Conservation (phyloP, 208 protist genomes). For the Leishmania braziliensis region DNA sequence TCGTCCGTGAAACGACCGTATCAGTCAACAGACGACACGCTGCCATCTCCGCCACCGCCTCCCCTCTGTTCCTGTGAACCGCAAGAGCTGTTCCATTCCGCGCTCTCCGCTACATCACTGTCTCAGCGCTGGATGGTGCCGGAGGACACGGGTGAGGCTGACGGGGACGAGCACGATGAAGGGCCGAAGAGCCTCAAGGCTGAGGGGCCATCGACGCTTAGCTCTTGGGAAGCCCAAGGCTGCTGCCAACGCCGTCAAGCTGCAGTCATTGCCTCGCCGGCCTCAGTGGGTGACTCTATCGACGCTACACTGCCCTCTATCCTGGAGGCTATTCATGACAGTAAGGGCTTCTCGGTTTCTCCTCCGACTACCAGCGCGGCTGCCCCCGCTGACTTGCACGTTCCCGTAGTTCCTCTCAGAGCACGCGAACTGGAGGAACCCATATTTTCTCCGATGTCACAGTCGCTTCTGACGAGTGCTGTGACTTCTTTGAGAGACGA, state of each 20-base stretch:
- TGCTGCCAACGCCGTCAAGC: neutral
- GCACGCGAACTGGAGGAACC: neutral
- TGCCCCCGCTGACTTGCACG: neutral
- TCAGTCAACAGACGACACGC: slow-evolving; percentile 13
- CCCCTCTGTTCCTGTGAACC: too few relatives aligned
- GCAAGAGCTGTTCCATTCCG: neutral
- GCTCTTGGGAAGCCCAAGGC: neutral
- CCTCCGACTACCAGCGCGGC: neutral
- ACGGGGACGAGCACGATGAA: neutral
- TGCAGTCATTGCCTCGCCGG: slow-evolving; percentile 3
- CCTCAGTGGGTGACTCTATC: slow-evolving; percentile 3
- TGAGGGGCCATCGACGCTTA: neutral
- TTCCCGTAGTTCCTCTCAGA: neutral
- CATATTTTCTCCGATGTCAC: neutral
- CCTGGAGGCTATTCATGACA: neutral
- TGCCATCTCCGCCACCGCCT: slow-evolving; percentile 8
- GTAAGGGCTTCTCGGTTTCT: neutral
- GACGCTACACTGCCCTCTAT: neutral
- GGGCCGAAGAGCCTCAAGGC: neutral
- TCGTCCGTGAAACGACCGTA: neutral
- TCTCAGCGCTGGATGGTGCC: slow-evolving; percentile 16
- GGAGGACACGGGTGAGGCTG: slow-evolving; percentile 1
- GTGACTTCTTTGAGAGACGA: neutral
- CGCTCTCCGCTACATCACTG: neutral
- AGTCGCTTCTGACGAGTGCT: neutral